phyloP scores from a whole-genome alignment of 2,329 filamentous ascomycete genomes.

The Aspergillus candidus region DNA sequence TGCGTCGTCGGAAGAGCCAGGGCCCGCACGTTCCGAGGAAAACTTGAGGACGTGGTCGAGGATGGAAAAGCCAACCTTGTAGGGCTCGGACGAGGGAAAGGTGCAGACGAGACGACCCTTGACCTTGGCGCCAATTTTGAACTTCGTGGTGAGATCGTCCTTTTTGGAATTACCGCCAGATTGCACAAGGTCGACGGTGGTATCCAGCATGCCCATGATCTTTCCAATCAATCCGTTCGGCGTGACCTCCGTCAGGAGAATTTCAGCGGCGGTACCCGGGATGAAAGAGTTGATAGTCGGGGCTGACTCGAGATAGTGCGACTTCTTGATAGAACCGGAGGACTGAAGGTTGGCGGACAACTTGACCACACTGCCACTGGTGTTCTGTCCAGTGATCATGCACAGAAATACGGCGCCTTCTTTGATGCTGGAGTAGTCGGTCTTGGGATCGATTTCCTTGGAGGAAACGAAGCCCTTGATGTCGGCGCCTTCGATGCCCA shows the following conservation, averaged over 20 bases:
- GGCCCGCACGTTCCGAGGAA: conserved; percentile 23
- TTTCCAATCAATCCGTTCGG: conserved; percentile 76
- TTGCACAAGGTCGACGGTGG: conserved; percentile 84
- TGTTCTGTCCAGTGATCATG: conserved; percentile 66
- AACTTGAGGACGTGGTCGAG: conserved; percentile 76
- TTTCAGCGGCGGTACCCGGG: conserved; percentile 82
- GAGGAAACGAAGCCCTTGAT: conserved; percentile 79
- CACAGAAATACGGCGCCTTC: conserved; percentile 82
- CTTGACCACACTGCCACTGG: conserved; percentile 78
- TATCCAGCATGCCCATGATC: conserved; percentile 84
- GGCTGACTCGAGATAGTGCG: conserved; percentile 64
- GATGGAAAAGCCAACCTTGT: conserved; percentile 81
- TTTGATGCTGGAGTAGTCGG: conserved; percentile 63
- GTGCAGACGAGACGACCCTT: conserved; percentile 84
- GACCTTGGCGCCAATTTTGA: conserved; percentile 76
- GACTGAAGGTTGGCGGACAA: conserved; percentile 69
- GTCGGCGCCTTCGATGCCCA: conserved; percentile 64
- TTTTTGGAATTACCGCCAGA: conserved; percentile 68
- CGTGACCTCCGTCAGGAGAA: conserved; percentile 72
- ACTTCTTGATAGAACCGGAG: conserved; percentile 60
- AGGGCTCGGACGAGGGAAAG: conserved; percentile 70
- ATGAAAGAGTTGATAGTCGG: conserved; percentile 86
- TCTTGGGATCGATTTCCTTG: conserved; percentile 65
- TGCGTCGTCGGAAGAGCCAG: conserved; percentile 42
- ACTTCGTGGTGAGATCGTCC: conserved; percentile 66